Percentiles rank a stretch among this genome's conserved stretches.
phyloP scores from a whole-genome alignment of 139 green algal species.

The Ettlia oleoabundans region DNA sequence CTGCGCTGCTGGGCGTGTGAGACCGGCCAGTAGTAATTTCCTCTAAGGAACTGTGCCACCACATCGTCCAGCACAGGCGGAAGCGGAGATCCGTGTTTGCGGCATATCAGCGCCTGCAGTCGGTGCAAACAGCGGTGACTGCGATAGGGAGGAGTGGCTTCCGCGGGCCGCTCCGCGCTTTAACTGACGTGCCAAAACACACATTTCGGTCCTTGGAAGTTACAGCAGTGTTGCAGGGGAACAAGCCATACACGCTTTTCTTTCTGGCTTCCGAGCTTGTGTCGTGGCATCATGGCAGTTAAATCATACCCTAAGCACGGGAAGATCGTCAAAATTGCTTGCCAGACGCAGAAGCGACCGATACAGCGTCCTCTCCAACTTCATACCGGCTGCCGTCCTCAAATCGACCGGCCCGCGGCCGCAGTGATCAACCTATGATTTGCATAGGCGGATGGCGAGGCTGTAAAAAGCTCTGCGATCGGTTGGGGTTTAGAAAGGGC shows the following conservation, averaged over 20 bases:
- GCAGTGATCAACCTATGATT: too few relatives aligned
- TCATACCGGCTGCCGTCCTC: neutral
- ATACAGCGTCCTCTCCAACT: neutral
- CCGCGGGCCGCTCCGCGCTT: too few relatives aligned
- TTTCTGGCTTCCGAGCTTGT: too few relatives aligned
- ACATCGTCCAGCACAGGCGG: conserved; percentile 10
- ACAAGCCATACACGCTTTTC: too few relatives aligned
- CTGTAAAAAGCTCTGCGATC: too few relatives aligned
- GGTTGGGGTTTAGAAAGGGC: too few relatives aligned
- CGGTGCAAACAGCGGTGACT: neutral
- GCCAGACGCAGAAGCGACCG: neutral
- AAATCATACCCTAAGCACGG: conserved; percentile 1
- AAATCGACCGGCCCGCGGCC: neutral
- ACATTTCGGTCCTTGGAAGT: too few relatives aligned
- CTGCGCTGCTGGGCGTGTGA: neutral
- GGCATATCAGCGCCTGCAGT: conserved; percentile 26
- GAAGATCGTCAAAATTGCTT: neutral
- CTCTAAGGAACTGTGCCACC: conserved; percentile 25
- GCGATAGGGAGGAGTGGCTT: neutral
- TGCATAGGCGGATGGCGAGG: too few relatives aligned
- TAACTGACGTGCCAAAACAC: too few relatives aligned
- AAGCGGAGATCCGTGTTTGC: neutral
- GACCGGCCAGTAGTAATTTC: conserved; percentile 16
- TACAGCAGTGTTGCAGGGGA: too few relatives aligned
- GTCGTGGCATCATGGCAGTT: too few relatives aligned